These are phyloP conservation scores for Nakaseomyces kungkrabaensis DNA, from an alignment of 1,139 yeast species.

Conservation along the genomic window DNA sequence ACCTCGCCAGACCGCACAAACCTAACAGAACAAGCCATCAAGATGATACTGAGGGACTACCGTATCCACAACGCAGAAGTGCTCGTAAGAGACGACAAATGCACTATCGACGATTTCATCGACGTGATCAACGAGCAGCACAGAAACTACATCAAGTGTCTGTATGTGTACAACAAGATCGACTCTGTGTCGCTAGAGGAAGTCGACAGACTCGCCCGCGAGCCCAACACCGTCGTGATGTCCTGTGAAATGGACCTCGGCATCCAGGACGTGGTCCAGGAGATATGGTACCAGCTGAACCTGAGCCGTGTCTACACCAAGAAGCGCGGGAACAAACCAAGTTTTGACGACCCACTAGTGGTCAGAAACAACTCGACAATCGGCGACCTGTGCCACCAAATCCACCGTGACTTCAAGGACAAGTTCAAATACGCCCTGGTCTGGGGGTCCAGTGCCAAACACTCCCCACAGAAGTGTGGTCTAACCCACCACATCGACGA, in stretches of 20 bases:
- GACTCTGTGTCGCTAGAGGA: slow-evolving; percentile 95
- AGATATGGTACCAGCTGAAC: slow-evolving; percentile 83
- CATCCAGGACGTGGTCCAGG: slow-evolving; percentile 76
- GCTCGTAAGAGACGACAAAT: slow-evolving; percentile 76
- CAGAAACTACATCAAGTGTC: slow-evolving; percentile 80
- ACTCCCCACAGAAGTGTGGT: slow-evolving; percentile 95
- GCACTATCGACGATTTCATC: slow-evolving; percentile 87
- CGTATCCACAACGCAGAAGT: slow-evolving; percentile 91
- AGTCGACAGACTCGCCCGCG: slow-evolving; percentile 82
- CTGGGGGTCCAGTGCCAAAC: slow-evolving; percentile 95
- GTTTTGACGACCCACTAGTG: slow-evolving; percentile 83
- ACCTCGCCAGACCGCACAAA: slow-evolving; percentile 67
- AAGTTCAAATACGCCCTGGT: slow-evolving; percentile 90
- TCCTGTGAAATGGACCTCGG: slow-evolving; percentile 86
- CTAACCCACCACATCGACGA: slow-evolving; percentile 73
- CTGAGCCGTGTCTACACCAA: slow-evolving; percentile 79
- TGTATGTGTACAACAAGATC: slow-evolving; percentile 88
- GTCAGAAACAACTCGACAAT: slow-evolving; percentile 71
- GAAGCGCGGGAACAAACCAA: slow-evolving; percentile 71
- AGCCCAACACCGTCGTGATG: slow-evolving; percentile 87
- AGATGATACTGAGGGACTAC: slow-evolving; percentile 72
- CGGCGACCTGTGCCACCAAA: slow-evolving; percentile 81
- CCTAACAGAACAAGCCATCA: slow-evolving; percentile 71
- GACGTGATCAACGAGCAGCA: slow-evolving; percentile 84
- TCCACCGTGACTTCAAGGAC: slow-evolving; percentile 86